Evolutionary conservation across 2,329 filamentous ascomycete genomes (phyloP).

Genomic region (Beauveria bassiana): DNA sequence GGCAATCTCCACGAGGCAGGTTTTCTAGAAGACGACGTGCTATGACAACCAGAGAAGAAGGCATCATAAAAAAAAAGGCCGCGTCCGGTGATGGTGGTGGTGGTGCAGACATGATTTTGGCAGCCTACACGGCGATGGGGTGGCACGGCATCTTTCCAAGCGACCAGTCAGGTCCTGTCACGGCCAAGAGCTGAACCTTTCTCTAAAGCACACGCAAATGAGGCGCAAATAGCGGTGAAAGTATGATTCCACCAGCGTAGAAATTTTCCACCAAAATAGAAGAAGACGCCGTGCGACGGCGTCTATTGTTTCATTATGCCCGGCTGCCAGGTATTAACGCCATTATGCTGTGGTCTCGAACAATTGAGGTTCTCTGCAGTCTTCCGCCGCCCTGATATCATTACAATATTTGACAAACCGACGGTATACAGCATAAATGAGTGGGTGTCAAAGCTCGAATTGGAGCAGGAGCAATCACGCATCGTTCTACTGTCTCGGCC

Average conservation of each 20-base stretch:
- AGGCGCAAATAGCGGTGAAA: not conserved
- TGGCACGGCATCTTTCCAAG: not conserved
- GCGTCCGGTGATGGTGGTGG: not conserved
- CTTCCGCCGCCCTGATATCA: too few relatives aligned
- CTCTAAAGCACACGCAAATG: not conserved
- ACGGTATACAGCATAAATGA: not conserved
- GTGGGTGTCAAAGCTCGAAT: not conserved
- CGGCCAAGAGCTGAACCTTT: not conserved
- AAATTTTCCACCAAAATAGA: not conserved
- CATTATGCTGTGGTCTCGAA: not conserved
- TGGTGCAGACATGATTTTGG: not conserved
- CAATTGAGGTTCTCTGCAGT: not conserved
- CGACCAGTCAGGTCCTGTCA: not conserved
- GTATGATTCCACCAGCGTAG: not conserved
- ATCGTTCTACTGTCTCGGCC: not conserved
- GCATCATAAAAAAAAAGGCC: not conserved
- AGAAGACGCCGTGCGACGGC: not conserved
- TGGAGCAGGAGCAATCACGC: not conserved
- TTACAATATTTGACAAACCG: not conserved
- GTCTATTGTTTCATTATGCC: not conserved
- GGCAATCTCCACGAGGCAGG: not conserved
- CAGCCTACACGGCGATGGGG: not conserved
- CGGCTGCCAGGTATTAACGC: not conserved
- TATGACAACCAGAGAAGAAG: not conserved
- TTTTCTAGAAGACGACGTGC: not conserved